These are phyloP conservation scores for Colletotrichum musae DNA, from an alignment of 2,329 filamentous ascomycete genomes.

Conservation along the genomic window DNA sequence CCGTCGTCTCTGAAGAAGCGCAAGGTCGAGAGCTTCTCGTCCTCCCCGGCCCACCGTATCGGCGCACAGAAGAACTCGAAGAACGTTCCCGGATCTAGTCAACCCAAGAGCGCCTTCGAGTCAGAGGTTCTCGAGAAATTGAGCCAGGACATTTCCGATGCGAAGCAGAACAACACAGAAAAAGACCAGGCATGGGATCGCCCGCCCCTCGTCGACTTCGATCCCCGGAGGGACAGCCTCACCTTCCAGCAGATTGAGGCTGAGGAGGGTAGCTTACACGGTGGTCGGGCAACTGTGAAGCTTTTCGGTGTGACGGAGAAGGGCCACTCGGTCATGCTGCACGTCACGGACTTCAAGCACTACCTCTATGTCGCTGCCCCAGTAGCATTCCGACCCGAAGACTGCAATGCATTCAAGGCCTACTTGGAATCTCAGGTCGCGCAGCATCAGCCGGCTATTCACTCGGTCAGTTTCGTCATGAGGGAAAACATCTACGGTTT, in stretches of 20 bases:
- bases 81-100: conserved; percentile 78
- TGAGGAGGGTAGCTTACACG: conserved; percentile 87
- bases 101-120: conserved; percentile 93
- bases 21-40: conserved; percentile 78
- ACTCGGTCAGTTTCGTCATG: conserved; percentile 86
- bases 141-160: conserved; percentile 89
- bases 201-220: conserved; percentile 66
- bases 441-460: conserved; percentile 80
- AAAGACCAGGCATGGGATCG: conserved; percentile 93
- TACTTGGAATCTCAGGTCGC: conserved; percentile 86
- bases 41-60: conserved; percentile 70
- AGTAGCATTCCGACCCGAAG: conserved; percentile 81
- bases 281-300: conserved; percentile 84
- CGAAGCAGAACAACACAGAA: conserved; percentile 90
- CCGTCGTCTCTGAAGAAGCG: conserved; percentile 81
- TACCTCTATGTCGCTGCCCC: conserved; percentile 96
- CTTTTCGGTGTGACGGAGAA: conserved; percentile 89
- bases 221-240: conserved; percentile 76
- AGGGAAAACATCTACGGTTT: conserved; percentile 95
- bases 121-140: conserved; percentile 95
- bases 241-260: conserved; percentile 96
- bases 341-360: conserved; percentile 96
- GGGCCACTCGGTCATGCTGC: conserved; percentile 93
- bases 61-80: conserved; percentile 75
- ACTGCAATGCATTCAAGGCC: conserved; percentile 83